Evolutionary conservation across 148 eudicot species (phyloP).

Genomic region (Rhododendron griersonianum): DNA sequence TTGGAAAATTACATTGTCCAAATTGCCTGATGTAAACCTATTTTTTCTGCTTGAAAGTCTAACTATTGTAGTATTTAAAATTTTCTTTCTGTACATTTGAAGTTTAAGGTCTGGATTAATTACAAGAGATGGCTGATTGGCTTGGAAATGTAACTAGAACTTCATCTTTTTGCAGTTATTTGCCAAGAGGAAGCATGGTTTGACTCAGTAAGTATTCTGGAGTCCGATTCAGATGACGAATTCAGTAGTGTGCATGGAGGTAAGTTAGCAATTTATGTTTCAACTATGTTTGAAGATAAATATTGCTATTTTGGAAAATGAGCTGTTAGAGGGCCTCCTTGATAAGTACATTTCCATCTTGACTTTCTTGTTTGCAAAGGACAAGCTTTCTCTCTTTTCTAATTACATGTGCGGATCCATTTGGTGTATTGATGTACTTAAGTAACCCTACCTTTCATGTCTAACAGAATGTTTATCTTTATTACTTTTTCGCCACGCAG

Average conservation of each 20-base stretch:
- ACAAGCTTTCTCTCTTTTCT: background rate
- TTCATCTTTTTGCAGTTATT: constrained; percentile 23
- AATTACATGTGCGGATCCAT: background rate
- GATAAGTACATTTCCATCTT: background rate
- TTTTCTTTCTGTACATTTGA: background rate
- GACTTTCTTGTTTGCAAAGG: background rate
- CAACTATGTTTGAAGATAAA: background rate
- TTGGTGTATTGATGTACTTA: background rate
- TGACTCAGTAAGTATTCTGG: constrained; percentile 49
- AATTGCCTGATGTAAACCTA: background rate
- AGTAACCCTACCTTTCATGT: background rate
- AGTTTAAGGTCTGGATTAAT: background rate
- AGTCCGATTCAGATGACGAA: constrained; percentile 71
- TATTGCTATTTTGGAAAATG: background rate
- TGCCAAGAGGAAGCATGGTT: constrained; percentile 61
- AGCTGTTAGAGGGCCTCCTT: background rate
- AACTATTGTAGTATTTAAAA: background rate
- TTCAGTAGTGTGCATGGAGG: constrained; percentile 62
- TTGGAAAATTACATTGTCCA: background rate
- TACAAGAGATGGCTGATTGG: background rate
- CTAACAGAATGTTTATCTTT: background rate
- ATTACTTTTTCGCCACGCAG: constrained; percentile 17
- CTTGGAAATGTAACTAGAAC: constrained; percentile 3
- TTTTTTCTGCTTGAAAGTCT: background rate
- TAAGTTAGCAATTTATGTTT: constrained; percentile 6